These are phyloP conservation scores for Aschersonia sp. DNA, from an alignment of 2,329 filamentous ascomycete genomes.

Conservation along the genomic window DNA sequence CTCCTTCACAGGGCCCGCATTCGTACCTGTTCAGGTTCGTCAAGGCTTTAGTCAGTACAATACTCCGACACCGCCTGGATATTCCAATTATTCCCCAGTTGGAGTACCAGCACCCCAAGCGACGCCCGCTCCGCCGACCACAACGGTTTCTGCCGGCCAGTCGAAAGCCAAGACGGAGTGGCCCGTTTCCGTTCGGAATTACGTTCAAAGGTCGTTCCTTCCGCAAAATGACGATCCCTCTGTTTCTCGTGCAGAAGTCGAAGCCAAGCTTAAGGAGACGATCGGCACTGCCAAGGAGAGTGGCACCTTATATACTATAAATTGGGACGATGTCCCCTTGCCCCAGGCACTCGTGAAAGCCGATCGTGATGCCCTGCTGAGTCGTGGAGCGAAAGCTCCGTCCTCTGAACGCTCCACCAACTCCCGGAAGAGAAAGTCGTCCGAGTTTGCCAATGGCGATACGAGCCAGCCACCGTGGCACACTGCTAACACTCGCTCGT, in stretches of 20 bases:
- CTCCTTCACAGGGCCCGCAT: constrained; percentile 31
- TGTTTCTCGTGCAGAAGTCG: constrained; percentile 56
- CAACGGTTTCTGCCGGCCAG: constrained; percentile 11
- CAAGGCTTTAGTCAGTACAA: constrained; percentile 38
- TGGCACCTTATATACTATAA: constrained; percentile 53
- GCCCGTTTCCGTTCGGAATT: constrained; percentile 68
- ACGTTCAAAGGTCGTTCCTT: constrained; percentile 81
- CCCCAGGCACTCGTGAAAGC: constrained; percentile 71
- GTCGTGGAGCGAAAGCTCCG: constrained; percentile 14
- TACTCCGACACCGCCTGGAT: constrained; percentile 18
- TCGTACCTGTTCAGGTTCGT: constrained; percentile 46
- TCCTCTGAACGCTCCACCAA: constrained; percentile 16
- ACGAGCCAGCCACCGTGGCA: constrained; percentile 56
- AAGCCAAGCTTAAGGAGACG: constrained; percentile 69
- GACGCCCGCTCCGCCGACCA: constrained; percentile 14
- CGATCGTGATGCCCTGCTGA: constrained; percentile 43
- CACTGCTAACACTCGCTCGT: constrained; percentile 42
- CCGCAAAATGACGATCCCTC: constrained; percentile 51
- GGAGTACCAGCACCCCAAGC: constrained; percentile 10
- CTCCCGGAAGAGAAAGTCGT: constrained; percentile 73
- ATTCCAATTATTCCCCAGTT: constrained; percentile 16
- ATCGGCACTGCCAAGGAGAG: constrained; percentile 71
- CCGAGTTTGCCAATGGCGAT: constrained; percentile 42
- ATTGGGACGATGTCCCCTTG: constrained; percentile 74
- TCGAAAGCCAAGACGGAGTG: constrained; percentile 56